phyloP scores from a whole-genome alignment of 2,329 filamentous ascomycete genomes.

The Hymenoscyphus occultus region DNA sequence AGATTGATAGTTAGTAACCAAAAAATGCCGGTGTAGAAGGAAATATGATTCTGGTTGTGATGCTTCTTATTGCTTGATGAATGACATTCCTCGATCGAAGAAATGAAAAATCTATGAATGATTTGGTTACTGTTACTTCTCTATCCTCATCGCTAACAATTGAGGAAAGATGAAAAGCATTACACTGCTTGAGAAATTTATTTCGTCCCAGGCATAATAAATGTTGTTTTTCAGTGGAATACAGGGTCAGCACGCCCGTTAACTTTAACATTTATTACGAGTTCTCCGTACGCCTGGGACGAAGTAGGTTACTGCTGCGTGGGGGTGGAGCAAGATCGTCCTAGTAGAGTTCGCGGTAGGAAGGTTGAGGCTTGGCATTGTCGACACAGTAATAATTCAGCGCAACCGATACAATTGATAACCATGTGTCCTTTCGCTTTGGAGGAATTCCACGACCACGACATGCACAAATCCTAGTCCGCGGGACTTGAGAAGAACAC shows the following conservation, averaged over 20 bases:
- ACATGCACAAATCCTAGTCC: conserved; percentile 11
- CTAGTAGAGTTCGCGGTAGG: no score
- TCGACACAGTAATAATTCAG: not conserved
- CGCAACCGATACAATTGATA: not conserved
- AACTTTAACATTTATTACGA: no score
- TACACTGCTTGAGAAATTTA: not conserved
- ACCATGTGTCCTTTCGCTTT: not conserved
- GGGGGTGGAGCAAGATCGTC: no score
- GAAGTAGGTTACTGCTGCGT: no score
- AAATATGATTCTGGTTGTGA: not conserved
- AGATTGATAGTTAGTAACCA: not conserved
- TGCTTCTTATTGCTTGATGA: not conserved
- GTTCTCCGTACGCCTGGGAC: no score
- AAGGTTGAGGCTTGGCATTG: not conserved
- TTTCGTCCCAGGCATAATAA: no score
- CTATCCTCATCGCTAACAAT: not conserved
- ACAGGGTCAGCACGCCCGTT: no score
- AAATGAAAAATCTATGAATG: not conserved
- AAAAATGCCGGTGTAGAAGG: not conserved
- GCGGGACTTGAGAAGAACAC: not conserved
- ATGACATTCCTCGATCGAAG: not conserved
- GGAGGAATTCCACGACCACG: not conserved
- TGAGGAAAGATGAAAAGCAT: not conserved
- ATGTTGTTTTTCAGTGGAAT: no score
- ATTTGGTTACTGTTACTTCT: not conserved